phyloP scores from a whole-genome alignment of 768 basidiomycete species.

The Lactifluus pinguis region DNA sequence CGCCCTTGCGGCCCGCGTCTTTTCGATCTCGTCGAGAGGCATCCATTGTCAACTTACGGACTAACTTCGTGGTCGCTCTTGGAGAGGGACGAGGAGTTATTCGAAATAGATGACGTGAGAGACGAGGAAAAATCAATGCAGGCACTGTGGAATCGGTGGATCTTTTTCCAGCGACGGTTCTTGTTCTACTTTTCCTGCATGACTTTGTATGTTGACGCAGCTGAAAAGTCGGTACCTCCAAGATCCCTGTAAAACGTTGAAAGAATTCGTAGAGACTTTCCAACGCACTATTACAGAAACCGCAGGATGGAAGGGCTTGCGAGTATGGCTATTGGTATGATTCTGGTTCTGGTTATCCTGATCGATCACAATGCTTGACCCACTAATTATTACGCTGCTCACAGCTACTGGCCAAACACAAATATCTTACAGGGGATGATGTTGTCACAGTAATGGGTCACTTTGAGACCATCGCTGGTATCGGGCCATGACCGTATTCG shows the following conservation, averaged over 20 bases:
- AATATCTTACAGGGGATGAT: constrained; percentile 12
- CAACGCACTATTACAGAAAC: neutral
- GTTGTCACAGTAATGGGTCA: constrained; percentile 4
- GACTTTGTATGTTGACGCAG: neutral
- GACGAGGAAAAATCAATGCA: constrained; percentile 77
- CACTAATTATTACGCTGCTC: neutral
- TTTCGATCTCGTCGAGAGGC: constrained; percentile 52
- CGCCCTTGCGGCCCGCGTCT: constrained; percentile 57
- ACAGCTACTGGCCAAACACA: constrained; percentile 14
- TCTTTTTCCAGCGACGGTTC: constrained; percentile 40
- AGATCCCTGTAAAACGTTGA: neutral
- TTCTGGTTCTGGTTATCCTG: neutral
- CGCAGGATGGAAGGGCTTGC: constrained; percentile 13
- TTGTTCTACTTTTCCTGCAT: neutral
- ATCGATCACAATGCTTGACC: neutral
- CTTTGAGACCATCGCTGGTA: neutral
- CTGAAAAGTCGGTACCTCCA: constrained; percentile 2
- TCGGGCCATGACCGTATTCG: neutral
- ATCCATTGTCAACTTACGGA: constrained; percentile 55
- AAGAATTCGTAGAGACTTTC: neutral
- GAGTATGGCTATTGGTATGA: constrained; percentile 10
- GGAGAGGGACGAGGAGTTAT: constrained; percentile 70
- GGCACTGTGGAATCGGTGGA: constrained; percentile 72
- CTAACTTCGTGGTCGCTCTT: constrained; percentile 59
- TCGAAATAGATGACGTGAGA: constrained; percentile 56